Evolutionary conservation across 257 asterid genomes (phyloP), one percentile per base, ranked within the genome.

Genomic region (Linderniella brevidens): DNA sequence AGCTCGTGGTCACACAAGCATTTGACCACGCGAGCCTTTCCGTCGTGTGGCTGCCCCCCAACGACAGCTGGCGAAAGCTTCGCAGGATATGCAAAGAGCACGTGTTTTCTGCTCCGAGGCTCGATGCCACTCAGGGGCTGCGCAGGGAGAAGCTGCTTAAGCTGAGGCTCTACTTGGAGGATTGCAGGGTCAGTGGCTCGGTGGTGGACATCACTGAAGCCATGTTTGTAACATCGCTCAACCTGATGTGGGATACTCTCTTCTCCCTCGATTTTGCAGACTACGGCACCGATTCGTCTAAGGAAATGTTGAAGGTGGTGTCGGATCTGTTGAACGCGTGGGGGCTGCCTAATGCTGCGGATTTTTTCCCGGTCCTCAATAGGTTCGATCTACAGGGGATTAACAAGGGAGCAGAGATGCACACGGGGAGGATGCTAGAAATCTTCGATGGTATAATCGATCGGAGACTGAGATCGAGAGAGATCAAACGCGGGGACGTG

Each of bases 41-140:
- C 4, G 15, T 66, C 29, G 55, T 48, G 29, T 56, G 54, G 46
- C 15, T 67, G 9, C 69, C 69, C 3, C 38, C 11, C 17, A 49
- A 42, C 9, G 8, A 14, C 37, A 36, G 35, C 1, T 67, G 73
- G 73, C 45, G 60, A 11, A 35, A 13, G 8, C 49, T 62, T 10
- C 68, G 69, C 4, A 67, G 55, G 50, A 18, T 62, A 9, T 54
- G 63, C 60, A 62, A n/a, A 40, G 69, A 62, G 16, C 53, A 67
- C 0, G 41, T 67, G 50, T 58, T 62, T 14, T 17, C 66, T 12
- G 3, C 40, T 3, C 41, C 25, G 15, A 19, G 17, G 10, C 53
- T 65, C 12, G 57, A 65, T 1, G 56, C 67, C 9, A 51, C 58
- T 39, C 48, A 35, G 35, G 48, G 35, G 10, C 53, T 60, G 1